Conservation (phyloP, 192 early-diverging fungal genomes). For the Obelidium mucronatum region DNA sequence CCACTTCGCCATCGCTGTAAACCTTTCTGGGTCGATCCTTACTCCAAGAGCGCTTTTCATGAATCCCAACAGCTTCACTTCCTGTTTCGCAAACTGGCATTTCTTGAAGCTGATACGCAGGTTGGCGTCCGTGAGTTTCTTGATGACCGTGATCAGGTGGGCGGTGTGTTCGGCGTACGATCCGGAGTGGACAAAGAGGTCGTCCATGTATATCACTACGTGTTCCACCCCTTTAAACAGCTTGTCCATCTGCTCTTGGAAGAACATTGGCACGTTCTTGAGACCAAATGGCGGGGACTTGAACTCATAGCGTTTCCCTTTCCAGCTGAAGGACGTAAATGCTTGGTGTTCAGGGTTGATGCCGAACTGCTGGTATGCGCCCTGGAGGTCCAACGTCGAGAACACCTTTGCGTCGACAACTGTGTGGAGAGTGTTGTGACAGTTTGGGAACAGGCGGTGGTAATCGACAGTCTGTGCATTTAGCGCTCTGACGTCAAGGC, state of each 20-base stretch:
- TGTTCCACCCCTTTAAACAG: neutral
- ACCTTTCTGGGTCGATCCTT: neutral
- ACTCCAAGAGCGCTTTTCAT: neutral
- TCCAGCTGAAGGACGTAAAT: constrained; percentile 4
- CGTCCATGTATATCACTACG: neutral
- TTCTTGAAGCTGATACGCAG: neutral
- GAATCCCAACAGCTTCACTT: constrained; percentile 15
- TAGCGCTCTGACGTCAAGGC: neutral
- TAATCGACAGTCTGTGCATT: neutral
- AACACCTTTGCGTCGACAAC: neutral
- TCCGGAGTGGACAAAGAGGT: neutral
- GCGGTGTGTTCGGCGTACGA: neutral
- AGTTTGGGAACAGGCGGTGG: neutral
- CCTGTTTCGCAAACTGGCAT: neutral
- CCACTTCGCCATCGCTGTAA: neutral
- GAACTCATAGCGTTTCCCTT: neutral
- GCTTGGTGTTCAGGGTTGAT: neutral
- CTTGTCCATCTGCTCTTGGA: constrained; percentile 10
- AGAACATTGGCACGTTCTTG: neutral
- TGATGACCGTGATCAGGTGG: neutral
- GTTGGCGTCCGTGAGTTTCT: neutral
- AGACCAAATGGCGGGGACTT: constrained; percentile 5
- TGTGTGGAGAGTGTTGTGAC: neutral
- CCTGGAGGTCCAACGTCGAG: constrained; percentile 2
- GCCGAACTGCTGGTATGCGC: constrained; percentile 9